A percentile compares a stretch with the other conserved stretches of the same genome.
Evolutionary conservation across 2,329 filamentous ascomycete genomes (phyloP).

Genomic region (Arthrobotrys megalospora): DNA sequence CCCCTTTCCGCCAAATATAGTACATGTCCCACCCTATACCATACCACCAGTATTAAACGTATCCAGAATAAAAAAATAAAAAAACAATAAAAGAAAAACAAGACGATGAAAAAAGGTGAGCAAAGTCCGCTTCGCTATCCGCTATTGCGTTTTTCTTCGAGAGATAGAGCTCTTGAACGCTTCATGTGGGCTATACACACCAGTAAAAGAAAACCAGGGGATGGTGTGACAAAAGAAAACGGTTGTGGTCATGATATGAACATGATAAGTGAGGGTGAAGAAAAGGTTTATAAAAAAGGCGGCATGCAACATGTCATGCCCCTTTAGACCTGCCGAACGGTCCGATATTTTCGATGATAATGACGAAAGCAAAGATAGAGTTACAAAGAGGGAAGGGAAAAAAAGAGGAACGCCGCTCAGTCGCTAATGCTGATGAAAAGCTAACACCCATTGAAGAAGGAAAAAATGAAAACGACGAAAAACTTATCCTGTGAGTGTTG

Average conservation of each 20-base stretch:
- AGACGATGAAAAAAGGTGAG: background rate
- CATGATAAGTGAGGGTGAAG: constrained; percentile 1
- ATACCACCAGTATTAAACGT: constrained; percentile 21
- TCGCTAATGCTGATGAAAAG: constrained; percentile 60
- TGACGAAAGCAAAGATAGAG: constrained; percentile 2
- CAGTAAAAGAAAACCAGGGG: background rate
- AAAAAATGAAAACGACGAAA: constrained; percentile 9
- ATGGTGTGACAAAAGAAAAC: constrained; percentile 6
- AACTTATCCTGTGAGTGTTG: constrained; percentile 1
- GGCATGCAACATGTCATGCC: constrained; percentile 24
- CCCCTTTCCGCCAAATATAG: constrained; percentile 6
- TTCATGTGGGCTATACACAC: background rate
- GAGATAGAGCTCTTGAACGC: background rate
- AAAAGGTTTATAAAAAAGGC: background rate
- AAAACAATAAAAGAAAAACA: constrained; percentile 2
- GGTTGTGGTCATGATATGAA: background rate
- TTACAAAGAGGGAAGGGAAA: constrained; percentile 8
- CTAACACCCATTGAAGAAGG: constrained; percentile 27
- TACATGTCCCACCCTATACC: constrained; percentile 22
- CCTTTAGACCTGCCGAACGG: background rate
- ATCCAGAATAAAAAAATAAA: constrained; percentile 2
- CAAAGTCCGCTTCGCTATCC: constrained; percentile 10
- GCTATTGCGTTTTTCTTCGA: background rate
- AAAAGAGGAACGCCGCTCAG: constrained; percentile 52
- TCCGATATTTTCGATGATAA: background rate